phyloP scores from a whole-genome alignment of 345 rosid genomes.

The Kernera saxatilis region DNA sequence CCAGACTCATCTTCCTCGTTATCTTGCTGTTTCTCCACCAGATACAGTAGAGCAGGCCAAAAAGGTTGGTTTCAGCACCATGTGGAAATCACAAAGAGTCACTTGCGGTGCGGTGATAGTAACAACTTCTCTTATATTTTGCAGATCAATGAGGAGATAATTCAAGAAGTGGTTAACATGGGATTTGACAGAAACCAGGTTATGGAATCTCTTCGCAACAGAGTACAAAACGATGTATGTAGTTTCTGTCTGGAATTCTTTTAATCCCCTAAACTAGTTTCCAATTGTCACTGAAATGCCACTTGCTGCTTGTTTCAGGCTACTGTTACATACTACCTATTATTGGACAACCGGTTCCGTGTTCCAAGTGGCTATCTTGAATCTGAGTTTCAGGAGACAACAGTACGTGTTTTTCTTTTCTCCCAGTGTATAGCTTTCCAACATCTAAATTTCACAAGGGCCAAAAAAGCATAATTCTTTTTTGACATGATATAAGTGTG shows the following conservation, averaged over 20 bases:
- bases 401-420: conserved; percentile 40
- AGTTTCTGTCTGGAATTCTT: not conserved
- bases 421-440: not conserved
- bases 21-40: conserved; percentile 84
- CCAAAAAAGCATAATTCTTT: not conserved
- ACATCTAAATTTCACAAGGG: not conserved
- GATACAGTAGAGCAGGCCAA: conserved; percentile 72
- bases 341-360: conserved; percentile 71
- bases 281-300: conserved; percentile 8
- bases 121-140: conserved; percentile 5
- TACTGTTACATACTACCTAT: conserved; percentile 86
- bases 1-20: conserved; percentile 75
- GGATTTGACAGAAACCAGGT: conserved; percentile 72
- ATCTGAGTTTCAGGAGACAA: conserved; percentile 68
- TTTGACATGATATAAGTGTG: not conserved
- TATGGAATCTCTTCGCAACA: conserved; percentile 71
- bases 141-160: conserved; percentile 89
- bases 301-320: conserved; percentile 50
- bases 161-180: conserved; percentile 65
- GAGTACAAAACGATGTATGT: conserved; percentile 71
- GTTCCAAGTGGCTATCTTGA: conserved; percentile 73
- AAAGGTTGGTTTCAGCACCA: conserved; percentile 43
- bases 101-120: not conserved
- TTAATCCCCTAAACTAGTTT: not conserved
- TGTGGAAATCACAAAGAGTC: not conserved